Percentiles rank a stretch among this genome's conserved stretches.
phyloP scores from a whole-genome alignment of 2,329 filamentous ascomycete species.

The Penicillium thymicola region DNA sequence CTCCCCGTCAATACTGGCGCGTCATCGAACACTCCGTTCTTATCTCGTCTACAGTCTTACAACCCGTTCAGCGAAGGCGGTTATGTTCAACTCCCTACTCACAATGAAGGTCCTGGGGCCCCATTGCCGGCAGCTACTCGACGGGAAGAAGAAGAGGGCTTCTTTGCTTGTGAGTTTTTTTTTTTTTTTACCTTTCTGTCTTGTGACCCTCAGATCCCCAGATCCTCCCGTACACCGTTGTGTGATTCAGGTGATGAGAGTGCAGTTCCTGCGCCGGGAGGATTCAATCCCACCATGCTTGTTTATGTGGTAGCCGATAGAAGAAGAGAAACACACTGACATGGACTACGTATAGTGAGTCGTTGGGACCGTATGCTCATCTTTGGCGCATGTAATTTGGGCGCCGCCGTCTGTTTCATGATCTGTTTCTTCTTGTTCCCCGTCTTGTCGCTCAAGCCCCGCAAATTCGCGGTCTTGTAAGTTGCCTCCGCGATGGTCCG shows the following conservation, averaged over 20 bases:
- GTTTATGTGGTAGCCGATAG: slow-evolving; percentile 19
- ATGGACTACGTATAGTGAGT: slow-evolving; percentile 64
- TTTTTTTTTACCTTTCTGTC: slow-evolving; percentile 13
- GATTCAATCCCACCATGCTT: slow-evolving; percentile 17
- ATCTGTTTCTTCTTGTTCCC: slow-evolving; percentile 87
- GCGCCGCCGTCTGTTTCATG: slow-evolving; percentile 86
- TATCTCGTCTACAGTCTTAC: slow-evolving; percentile 76
- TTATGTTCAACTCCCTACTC: slow-evolving; percentile 86
- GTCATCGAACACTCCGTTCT: slow-evolving; percentile 65
- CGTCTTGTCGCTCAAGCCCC: slow-evolving; percentile 71
- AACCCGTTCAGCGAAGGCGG: slow-evolving; percentile 82
- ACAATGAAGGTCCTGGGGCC: slow-evolving; percentile 70
- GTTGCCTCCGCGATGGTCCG: slow-evolving; percentile 44
- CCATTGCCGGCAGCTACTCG: slow-evolving; percentile 79
- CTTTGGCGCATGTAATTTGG: slow-evolving; percentile 87
- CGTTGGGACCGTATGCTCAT: slow-evolving; percentile 94
- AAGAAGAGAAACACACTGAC: slow-evolving; percentile 17
- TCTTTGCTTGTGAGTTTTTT: slow-evolving; percentile 81
- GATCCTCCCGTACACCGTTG: slow-evolving; percentile 12
- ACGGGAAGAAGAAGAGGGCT: slow-evolving; percentile 91
- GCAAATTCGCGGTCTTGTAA: slow-evolving; percentile 97
- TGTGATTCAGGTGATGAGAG: slow-evolving; percentile 33
- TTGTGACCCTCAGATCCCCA: slow-evolving; percentile 14
- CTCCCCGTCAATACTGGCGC: slow-evolving; percentile 64
- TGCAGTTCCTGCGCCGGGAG: slow-evolving; percentile 40